Evolutionary conservation across 2,329 filamentous ascomycete genomes (phyloP).

Genomic region (Hirsutella thompsonii): DNA sequence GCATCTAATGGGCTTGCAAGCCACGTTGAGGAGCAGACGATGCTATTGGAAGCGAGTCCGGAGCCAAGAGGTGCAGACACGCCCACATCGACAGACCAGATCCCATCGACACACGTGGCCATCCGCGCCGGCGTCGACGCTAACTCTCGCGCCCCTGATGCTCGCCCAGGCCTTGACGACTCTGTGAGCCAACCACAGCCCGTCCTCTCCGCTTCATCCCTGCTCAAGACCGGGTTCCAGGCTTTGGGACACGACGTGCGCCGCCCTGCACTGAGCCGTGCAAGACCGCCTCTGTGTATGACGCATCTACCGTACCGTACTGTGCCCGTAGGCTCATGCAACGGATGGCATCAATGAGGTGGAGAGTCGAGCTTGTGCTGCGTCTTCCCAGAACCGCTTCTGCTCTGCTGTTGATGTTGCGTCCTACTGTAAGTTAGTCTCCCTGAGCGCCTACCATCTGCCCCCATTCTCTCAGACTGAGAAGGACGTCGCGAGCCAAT

Average conservation of each 20-base stretch:
- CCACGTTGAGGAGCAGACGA: no score
- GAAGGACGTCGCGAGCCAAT: background rate
- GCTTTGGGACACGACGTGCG: background rate
- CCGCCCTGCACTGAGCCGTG: background rate
- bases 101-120: slow-evolving; percentile 8
- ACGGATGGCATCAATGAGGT: background rate
- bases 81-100: background rate
- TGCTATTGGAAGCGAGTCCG: no score
- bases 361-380: no score
- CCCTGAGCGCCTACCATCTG: no score
- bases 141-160: slow-evolving; percentile 7
- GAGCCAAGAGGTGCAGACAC: background rate
- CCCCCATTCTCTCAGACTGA: background rate
- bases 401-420: no score
- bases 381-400: no score
- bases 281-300: background rate
- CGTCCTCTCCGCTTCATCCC: background rate
- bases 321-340: background rate
- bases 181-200: slow-evolving; percentile 1
- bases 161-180: background rate
- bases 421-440: no score
- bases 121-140: slow-evolving; percentile 7
- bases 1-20: no score
- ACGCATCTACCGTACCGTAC: no score
- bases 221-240: background rate